Conservation (phyloP, 2,329 filamentous ascomycete species). For the Hypoxylon rubiginosum region DNA sequence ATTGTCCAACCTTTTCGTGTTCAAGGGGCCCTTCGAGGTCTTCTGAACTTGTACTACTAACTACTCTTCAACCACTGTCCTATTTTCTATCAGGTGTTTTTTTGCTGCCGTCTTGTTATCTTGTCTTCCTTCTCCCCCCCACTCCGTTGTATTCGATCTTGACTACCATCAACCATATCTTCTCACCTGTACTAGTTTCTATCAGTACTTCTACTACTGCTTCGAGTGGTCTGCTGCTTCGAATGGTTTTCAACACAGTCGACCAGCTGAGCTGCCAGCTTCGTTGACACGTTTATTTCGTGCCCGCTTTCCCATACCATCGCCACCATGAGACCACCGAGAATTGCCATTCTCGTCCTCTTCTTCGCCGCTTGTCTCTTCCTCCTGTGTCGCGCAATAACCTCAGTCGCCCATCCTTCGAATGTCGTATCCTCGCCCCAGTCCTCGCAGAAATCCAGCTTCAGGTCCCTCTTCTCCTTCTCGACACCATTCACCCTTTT, state of each 20-base stretch:
- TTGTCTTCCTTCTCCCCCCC: conserved; percentile 23
- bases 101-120: neutral
- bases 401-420: conserved; percentile 54
- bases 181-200: conserved; percentile 8
- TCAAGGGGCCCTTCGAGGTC: conserved; percentile 22
- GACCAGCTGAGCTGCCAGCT: conserved; percentile 49
- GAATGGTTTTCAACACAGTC: conserved; percentile 45
- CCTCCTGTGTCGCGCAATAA: conserved; percentile 67
- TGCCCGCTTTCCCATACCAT: conserved; percentile 4
- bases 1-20: conserved; percentile 18
- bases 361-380: conserved; percentile 68
- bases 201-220: conserved; percentile 5
- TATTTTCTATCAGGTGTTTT: conserved; percentile 20
- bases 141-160: conserved; percentile 17
- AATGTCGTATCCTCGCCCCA: conserved; percentile 46
- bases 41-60: conserved; percentile 23
- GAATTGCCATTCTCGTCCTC: conserved; percentile 66
- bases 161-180: conserved; percentile 24
- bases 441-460: conserved; percentile 57
- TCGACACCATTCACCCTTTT: conserved; percentile 88
- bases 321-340: conserved; percentile 66
- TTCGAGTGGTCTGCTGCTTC: conserved; percentile 45
- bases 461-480: conserved; percentile 76
- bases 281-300: conserved; percentile 33
- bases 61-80: conserved; percentile 16